Base-by-base conservation (phyloP, 257 asterid species). In the Asclepias syriaca region DNA sequence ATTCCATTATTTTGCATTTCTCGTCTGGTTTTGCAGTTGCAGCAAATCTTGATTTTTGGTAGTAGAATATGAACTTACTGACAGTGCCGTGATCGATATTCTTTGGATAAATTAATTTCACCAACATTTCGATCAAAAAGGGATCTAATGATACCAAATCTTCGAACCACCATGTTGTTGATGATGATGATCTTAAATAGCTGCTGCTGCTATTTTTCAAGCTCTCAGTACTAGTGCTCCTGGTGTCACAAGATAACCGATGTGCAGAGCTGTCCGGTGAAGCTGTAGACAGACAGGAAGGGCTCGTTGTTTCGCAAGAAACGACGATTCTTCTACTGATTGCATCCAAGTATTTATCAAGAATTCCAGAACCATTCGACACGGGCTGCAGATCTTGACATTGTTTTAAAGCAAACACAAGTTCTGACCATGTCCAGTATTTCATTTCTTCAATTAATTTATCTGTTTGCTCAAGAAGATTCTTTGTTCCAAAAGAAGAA, bases 81-180 rank as follows among this genome's bases (percentile, higher is more conserved):
- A 87, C 68, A 48, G 85, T 73, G 21, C 87, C 85, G 46, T 87
- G 83, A 46, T 87, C 96, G 2, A 90, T 55, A 61, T 76, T 86
- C 70, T 81, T 84, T 84, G 8, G 83, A 70, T 34, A 81, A 70
- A 89, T 82, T 45, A 77, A 70, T 54, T 75, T 85, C 0, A 87
- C 84, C 18, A 90, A 72, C 77, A 69, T 77, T 37, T 72, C 81
- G 8, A 89, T 70, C 22, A 84, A 8, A 65, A 5, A 34, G 2
- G 81, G 68, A 7, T 81, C 82, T 0, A 86, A 81, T 14, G 75
- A 69, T 11, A 74, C 79, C 4, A 93, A 82, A 77, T 93, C 96
- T 53, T 89, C 96, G 73, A 90, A 90, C 98, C 97, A 93, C 98
- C 98, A 91, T 5, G 96, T 87, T 19, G 81, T 75, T 19, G 81